These are phyloP conservation scores for Rosa hybrid DNA, from an alignment of 331 rosid genomes.

Conservation along the genomic window DNA sequence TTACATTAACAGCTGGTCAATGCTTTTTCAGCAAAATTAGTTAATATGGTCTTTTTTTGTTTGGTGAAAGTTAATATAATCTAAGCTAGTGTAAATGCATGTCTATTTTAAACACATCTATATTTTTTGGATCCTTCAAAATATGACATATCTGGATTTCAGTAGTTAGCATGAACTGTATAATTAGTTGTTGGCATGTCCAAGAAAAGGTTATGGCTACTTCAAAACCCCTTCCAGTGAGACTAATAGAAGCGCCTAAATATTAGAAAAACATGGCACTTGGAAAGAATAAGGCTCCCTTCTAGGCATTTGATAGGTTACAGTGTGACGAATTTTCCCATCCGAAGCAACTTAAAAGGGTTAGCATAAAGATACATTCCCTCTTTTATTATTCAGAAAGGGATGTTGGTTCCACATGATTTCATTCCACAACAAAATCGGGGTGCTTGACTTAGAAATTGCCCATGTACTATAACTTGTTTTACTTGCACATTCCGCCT, in stretches of 20 bases:
- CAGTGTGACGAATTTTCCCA: background rate
- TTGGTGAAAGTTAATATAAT: background rate
- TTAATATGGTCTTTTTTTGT: background rate
- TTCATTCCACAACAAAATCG: background rate
- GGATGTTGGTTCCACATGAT: background rate
- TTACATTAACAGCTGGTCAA: background rate
- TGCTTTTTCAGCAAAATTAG: background rate
- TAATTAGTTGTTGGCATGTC: background rate
- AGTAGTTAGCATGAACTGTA: background rate
- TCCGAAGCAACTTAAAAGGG: background rate
- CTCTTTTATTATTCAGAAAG: background rate
- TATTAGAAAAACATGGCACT: background rate
- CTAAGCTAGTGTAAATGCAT: background rate
- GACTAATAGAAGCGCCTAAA: background rate
- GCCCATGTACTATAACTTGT: background rate
- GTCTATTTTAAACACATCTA: background rate
- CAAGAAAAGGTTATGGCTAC: background rate
- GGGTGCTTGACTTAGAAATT: background rate
- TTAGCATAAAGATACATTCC: background rate
- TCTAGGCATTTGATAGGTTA: conserved; percentile 2
- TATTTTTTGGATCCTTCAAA: background rate
- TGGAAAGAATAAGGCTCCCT: background rate
- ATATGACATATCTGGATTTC: background rate
- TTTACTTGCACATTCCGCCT: background rate
- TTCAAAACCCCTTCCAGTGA: background rate